Base-by-base conservation (phyloP, 1,284 basidiomycete genomes). In the Marasmius tenuissimus region DNA sequence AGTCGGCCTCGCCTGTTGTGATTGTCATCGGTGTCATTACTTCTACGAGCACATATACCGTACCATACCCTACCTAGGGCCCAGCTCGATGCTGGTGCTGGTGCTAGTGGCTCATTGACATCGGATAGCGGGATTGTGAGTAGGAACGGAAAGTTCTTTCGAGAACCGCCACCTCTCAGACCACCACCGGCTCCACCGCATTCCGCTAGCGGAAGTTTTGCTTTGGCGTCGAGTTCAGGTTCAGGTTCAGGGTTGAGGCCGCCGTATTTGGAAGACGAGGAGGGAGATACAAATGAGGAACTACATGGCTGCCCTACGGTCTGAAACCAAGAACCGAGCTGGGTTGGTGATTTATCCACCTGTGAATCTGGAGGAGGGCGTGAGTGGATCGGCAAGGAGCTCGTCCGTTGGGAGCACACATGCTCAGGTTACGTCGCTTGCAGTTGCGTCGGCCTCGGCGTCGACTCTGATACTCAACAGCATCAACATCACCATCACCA, bases 21-120 rank as follows among this genome's bases (percentile, higher is more conserved):
- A n/a, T 75, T 63, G 63, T 81, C 83, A 6, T 80, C 80, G 4
- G 71, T 77, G 7, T 81, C 77, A 59, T 70, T 83, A 14, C 80
- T 81, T 0, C 71, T 83, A 27, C 79, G 81, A 9, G 69, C 75
- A 20, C 77, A 81, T 64, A 77, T 79, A 0, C 81, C 80, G 2
- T 81, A 74, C 60, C 71, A 77, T 65, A 70, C 74, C 0, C 71
- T n/a, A 10, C 79, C 81, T 1, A 42, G 69, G 10, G 57, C 69
- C 45, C 27, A 55, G 61, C 57, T 59, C 59, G 14, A 27, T 27
- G n/a, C n/a, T n/a, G n/a, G n/a, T n/a, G n/a, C n/a, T 27, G n/a
- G n/a, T n/a, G 4, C 2, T 27, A 4, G 27, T 27, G 27, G 27
- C n/a, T n/a, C 59, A 59, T 4, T 56, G 50, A 51, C 55, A 50